Conservation (phyloP, 2,329 filamentous ascomycete species). For the Domatiomyces globalis region DNA sequence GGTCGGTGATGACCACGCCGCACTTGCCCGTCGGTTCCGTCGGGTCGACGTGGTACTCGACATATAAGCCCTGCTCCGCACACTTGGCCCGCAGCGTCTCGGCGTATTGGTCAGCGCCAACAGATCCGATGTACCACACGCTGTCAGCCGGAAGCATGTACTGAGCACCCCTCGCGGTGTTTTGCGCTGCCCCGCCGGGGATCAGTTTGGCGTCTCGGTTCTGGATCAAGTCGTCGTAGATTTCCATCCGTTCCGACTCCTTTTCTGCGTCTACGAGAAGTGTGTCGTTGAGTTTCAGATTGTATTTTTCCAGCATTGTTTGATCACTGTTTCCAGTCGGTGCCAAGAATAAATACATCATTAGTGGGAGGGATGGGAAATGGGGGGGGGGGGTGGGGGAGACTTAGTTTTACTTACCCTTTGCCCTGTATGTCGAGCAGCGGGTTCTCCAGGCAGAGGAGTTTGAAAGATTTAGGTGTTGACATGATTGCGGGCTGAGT, state of each 20-base stretch:
- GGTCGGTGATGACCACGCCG: slow-evolving; percentile 90
- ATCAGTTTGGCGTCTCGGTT: slow-evolving; percentile 90
- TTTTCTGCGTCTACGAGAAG: slow-evolving; percentile 63
- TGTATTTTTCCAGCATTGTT: slow-evolving; percentile 80
- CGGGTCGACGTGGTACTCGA: slow-evolving; percentile 87
- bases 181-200: slow-evolving; percentile 91
- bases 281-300: slow-evolving; percentile 87
- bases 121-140: slow-evolving; percentile 84
- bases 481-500: slow-evolving; percentile 42
- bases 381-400: background rate
- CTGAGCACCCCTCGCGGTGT: slow-evolving; percentile 83
- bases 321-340: slow-evolving; percentile 48
- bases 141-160: slow-evolving; percentile 85
- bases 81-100: slow-evolving; percentile 76
- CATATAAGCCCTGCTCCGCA: slow-evolving; percentile 58
- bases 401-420: slow-evolving; percentile 35
- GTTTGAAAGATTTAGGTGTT: slow-evolving; percentile 59
- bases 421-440: slow-evolving; percentile 89
- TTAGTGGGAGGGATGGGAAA: background rate
- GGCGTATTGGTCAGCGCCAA: slow-evolving; percentile 91
- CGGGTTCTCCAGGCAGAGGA: slow-evolving; percentile 93
- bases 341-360: background rate
- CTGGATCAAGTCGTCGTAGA: slow-evolving; percentile 88
- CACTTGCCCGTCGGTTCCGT: slow-evolving; percentile 78
- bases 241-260: slow-evolving; percentile 48